Evolutionary conservation across 208 protist genomes (phyloP).

Genomic region (Crithidia brevicula): DNA sequence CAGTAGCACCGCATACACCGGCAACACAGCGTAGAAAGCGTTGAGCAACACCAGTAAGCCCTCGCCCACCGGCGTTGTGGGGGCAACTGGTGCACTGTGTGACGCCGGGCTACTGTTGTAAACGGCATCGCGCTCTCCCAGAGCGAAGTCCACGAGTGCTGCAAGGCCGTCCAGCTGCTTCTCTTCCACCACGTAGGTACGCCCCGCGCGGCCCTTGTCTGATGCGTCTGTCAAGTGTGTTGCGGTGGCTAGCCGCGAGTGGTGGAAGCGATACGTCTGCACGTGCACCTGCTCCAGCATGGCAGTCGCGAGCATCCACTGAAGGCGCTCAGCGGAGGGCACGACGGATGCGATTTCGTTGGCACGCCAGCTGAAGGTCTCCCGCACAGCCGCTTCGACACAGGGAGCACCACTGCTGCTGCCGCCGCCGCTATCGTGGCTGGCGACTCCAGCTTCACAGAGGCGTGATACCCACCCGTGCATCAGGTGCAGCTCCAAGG

Average conservation of each 20-base stretch:
- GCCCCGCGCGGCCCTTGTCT: background rate
- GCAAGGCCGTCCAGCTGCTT: slow-evolving; percentile 19
- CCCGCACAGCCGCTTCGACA: slow-evolving; percentile 13
- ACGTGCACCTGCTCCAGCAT: slow-evolving; percentile 30
- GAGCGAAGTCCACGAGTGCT: slow-evolving; percentile 21
- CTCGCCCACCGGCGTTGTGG: background rate
- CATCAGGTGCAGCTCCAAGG: slow-evolving; percentile 34
- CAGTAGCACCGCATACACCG: slow-evolving; percentile 26
- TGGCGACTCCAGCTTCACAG: slow-evolving; percentile 7
- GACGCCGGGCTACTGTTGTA: background rate
- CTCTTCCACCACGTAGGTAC: slow-evolving; percentile 15
- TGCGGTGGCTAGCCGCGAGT: background rate
- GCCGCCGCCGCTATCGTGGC: background rate
- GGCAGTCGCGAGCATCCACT: slow-evolving; percentile 28
- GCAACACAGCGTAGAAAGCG: slow-evolving; percentile 24
- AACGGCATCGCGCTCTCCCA: slow-evolving; percentile 9
- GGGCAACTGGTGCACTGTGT: background rate
- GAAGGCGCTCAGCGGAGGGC: background rate
- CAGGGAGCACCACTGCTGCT: background rate
- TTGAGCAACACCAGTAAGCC: slow-evolving; percentile 15
- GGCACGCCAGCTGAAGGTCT: slow-evolving; percentile 11
- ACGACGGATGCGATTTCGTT: background rate
- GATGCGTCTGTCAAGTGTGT: background rate
- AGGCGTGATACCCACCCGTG: slow-evolving; percentile 25
- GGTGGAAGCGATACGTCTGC: slow-evolving; percentile 26